These are phyloP conservation scores for Silene noctiflora DNA, from an alignment of 179 eudicot species.

Conservation along the genomic window DNA sequence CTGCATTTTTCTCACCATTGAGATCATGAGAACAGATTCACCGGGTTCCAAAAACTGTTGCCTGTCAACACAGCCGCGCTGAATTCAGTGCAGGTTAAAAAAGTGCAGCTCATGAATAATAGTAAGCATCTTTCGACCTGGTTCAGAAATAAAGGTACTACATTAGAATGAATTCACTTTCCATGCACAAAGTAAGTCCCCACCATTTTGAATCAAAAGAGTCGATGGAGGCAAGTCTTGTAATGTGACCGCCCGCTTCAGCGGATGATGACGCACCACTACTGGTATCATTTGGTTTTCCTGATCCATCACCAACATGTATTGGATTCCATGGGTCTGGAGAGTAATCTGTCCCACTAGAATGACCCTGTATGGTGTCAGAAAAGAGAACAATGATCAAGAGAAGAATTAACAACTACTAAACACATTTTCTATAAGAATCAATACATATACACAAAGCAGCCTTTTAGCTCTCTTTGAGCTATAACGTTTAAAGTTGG, in stretches of 20 bases:
- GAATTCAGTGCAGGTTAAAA: constrained; percentile 1
- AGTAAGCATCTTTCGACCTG: constrained; percentile 1
- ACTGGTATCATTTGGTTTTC: constrained; percentile 45
- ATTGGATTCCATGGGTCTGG: constrained; percentile 70
- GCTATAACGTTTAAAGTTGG: background rate
- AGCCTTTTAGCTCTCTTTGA: background rate
- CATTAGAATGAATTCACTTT: background rate
- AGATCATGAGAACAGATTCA: constrained; percentile 92
- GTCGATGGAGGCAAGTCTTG: constrained; percentile 92
- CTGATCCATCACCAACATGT: constrained; percentile 65
- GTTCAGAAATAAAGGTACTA: background rate
- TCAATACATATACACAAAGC: background rate
- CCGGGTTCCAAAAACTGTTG: constrained; percentile 88
- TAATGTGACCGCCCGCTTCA: constrained; percentile 60
- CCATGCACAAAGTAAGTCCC: constrained; percentile 15
- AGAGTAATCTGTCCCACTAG: constrained; percentile 45
- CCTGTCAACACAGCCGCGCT: constrained; percentile 41
- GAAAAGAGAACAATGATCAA: constrained; percentile 17
- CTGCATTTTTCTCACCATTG: constrained; percentile 87
- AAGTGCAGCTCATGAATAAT: background rate
- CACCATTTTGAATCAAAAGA: constrained; percentile 97
- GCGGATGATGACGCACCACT: constrained; percentile 56
- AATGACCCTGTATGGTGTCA: constrained; percentile 40
- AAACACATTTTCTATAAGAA: background rate
- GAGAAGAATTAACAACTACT: background rate